These are phyloP conservation scores for Geotrichum europaeum DNA, from an alignment of 1,139 yeast species.

Conservation along the genomic window DNA sequence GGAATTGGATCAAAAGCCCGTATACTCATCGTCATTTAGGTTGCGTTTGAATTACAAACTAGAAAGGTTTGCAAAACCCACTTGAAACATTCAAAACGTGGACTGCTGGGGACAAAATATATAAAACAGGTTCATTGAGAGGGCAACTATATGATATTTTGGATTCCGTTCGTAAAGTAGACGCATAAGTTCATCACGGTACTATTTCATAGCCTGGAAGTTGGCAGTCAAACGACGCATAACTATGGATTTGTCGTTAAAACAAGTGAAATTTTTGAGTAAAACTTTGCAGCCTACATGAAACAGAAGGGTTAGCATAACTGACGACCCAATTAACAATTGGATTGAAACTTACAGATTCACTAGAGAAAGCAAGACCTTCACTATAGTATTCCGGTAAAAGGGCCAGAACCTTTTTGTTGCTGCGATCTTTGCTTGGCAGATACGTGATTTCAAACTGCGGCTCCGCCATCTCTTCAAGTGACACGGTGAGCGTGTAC, in stretches of 20 bases:
- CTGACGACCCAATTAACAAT: neutral
- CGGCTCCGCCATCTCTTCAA: conserved; percentile 4
- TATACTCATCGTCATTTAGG: no score
- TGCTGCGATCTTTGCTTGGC: conserved; percentile 9
- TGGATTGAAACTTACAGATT: conserved; percentile 8
- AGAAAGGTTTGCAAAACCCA: no score
- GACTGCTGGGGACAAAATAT: no score
- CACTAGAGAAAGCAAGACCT: conserved; percentile 11
- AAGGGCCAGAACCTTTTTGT: conserved; percentile 1
- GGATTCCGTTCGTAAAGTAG: neutral
- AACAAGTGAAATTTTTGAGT: conserved; percentile 13
- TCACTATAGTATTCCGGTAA: conserved; percentile 16
- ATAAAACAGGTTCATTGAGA: no score
- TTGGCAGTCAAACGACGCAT: no score
- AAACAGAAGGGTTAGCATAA: conserved; percentile 1
- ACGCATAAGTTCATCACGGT: neutral
- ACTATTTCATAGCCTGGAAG: neutral
- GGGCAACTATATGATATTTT: no score
- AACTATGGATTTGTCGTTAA: neutral
- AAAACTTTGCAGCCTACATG: conserved; percentile 12
- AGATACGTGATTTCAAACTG: conserved; percentile 9
- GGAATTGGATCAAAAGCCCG: no score
- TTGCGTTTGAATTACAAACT: no score
- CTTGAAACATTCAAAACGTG: no score
- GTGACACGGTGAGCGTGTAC: conserved; percentile 10